Evolutionary conservation across 148 eudicot genomes (phyloP), one percentile per base, ranked within the genome.

Genomic region (Camellia lanceoleosa): DNA sequence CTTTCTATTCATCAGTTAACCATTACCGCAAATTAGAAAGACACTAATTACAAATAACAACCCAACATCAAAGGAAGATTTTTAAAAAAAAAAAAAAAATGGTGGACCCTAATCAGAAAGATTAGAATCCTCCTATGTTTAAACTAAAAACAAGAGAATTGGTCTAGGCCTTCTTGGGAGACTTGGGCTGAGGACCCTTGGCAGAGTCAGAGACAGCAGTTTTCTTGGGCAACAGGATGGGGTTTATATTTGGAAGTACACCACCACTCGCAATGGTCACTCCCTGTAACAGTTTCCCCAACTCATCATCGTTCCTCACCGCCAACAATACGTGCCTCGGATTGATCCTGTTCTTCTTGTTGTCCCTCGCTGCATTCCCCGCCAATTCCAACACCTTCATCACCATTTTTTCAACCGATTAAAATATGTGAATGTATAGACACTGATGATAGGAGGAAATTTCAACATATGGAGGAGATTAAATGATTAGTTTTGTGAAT

Each of bases 311-410:
- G 14, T 88, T 81, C 38, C 86, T 54, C 5, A 81, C 43, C 1
- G 83, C 86, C 38, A 83, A 64, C 30, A 86, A 65, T 47, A 84
- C 71, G 41, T 86, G 89, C 75, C 89, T 72, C 5, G 85, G 86
- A 14, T 80, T 86, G 13, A 86, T 84, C 81, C 89, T 79, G 52
- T 59, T 76, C 79, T 84, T 86, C 86, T 86, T 86, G 83, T 83
- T 83, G 68, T 86, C 89, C 38, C 81, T 71, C 0, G 86, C 89
- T 5, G 89, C 86, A 47, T 86, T 86, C 1, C 89, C 89, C 0
- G 89, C 89, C 76, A 86, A 79, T 54, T 84, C 86, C 70, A 83
- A 63, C 47, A 86, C 86, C 89, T 83, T 2, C 51, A 58, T 5
- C 52, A 49, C 52, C 5, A 49, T 49, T 49, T 49, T 49, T 49